phyloP scores from a whole-genome alignment of 352 stramenopile genomes.

The Thalassiosira hispida region DNA sequence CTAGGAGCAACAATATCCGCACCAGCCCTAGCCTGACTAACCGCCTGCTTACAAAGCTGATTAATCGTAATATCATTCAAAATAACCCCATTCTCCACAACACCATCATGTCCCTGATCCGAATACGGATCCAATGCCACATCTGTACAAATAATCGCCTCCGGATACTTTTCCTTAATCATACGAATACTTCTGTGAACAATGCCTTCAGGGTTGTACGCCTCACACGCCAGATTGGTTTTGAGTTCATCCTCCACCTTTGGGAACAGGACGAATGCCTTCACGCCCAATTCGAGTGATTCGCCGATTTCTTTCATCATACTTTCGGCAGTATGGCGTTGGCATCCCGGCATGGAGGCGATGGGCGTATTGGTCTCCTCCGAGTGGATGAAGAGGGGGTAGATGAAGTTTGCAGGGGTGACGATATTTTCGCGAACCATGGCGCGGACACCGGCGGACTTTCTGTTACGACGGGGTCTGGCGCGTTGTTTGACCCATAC shows the following conservation, averaged over 20 bases:
- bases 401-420: slow-evolving; percentile 90
- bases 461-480: slow-evolving; percentile 88
- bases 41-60: slow-evolving; percentile 93
- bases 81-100: slow-evolving; percentile 95
- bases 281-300: slow-evolving; percentile 83
- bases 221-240: slow-evolving; percentile 88
- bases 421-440: slow-evolving; percentile 90
- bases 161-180: slow-evolving; percentile 88
- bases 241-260: slow-evolving; percentile 89
- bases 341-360: slow-evolving; percentile 88
- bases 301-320: slow-evolving; percentile 89
- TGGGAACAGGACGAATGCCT: slow-evolving; percentile 88
- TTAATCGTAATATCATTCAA: slow-evolving; percentile 96
- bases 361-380: slow-evolving; percentile 83
- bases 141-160: slow-evolving; percentile 88
- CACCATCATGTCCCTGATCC: slow-evolving; percentile 90
- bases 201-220: slow-evolving; percentile 90
- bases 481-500: slow-evolving; percentile 83
- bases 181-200: slow-evolving; percentile 87
- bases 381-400: slow-evolving; percentile 91
- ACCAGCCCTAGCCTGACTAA: slow-evolving; percentile 95
- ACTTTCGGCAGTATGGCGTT: slow-evolving; percentile 81
- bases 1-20: slow-evolving; percentile 96
- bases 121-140: slow-evolving; percentile 92
- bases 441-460: slow-evolving; percentile 85